A percentile compares a stretch with the other conserved stretches of the same genome.
Conservation (phyloP, 2,329 filamentous ascomycete genomes). For the Fusarium sp. region DNA sequence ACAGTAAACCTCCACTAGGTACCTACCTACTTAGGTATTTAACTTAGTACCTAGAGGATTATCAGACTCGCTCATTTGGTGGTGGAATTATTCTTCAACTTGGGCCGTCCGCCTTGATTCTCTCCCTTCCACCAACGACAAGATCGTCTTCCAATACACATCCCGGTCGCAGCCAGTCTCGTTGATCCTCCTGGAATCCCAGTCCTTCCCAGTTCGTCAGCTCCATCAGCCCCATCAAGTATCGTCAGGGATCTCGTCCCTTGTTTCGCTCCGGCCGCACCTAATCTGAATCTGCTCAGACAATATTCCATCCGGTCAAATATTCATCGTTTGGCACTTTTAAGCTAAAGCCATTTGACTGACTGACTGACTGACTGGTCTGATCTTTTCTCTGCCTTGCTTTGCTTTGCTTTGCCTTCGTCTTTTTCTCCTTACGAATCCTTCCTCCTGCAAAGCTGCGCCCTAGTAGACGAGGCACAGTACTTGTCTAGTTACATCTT, state of each 20-base stretch:
- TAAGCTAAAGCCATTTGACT: neutral
- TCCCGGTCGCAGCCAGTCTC: slow-evolving; percentile 37
- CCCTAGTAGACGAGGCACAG: slow-evolving; percentile 17
- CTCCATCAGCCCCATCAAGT: slow-evolving; percentile 38
- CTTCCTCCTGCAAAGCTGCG: slow-evolving; percentile 12
- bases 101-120: slow-evolving; percentile 31
- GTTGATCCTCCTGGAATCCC: slow-evolving; percentile 32
- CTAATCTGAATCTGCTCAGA: slow-evolving; percentile 43
- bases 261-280: slow-evolving; percentile 41
- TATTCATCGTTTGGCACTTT: slow-evolving; percentile 45
- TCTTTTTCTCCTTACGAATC: slow-evolving; percentile 9
- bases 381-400: slow-evolving; percentile 23
- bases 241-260: slow-evolving; percentile 44
- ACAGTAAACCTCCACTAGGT: neutral
- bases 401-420: slow-evolving; percentile 9
- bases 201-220: slow-evolving; percentile 26
- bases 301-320: slow-evolving; percentile 45
- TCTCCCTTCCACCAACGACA: slow-evolving; percentile 48
- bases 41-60: neutral
- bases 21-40: neutral
- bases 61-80: slow-evolving; percentile 35
- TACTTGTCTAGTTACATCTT: neutral
- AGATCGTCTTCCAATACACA: slow-evolving; percentile 13
- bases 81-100: slow-evolving; percentile 48
- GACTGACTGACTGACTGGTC: neutral